phyloP scores from a whole-genome alignment of 73 alveolate genomes.

The Urostyla sp. region DNA sequence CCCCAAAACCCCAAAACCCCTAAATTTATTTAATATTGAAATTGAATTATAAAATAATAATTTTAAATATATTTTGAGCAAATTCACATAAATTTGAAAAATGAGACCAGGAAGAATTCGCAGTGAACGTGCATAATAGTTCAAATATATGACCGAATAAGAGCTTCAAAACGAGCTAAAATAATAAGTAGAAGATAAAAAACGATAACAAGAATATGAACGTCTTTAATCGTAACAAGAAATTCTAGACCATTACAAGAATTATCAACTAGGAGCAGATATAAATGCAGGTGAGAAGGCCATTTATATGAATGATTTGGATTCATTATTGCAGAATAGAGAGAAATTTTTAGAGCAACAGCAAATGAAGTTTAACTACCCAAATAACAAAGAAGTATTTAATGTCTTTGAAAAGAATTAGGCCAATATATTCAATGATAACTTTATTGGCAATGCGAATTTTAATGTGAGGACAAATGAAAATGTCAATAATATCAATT shows the following conservation, averaged over 20 bases:
- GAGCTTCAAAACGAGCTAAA: constrained; percentile 29
- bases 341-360: constrained; percentile 24
- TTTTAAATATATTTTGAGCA: too few species aligned
- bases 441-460: too few species aligned
- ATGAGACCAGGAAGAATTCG: constrained; percentile 51
- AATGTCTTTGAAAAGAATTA: neutral
- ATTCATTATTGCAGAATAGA: constrained; percentile 6
- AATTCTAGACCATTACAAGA: constrained; percentile 30
- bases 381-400: neutral
- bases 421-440: constrained; percentile 23
- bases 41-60: too few species aligned
- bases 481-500: constrained; percentile 23
- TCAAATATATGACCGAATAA: constrained; percentile 20
- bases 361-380: neutral
- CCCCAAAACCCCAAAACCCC: too few species aligned
- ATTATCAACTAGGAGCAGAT: constrained; percentile 50
- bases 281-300: constrained; percentile 21
- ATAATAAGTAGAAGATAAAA: constrained; percentile 29
- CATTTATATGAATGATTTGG: constrained; percentile 24
- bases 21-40: too few species aligned
- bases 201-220: neutral
- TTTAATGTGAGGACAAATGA: constrained; percentile 9
- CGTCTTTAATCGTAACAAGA: constrained; percentile 18
- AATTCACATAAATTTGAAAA: too few species aligned
- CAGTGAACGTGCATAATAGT: constrained; percentile 10